phyloP scores from a whole-genome alignment of 768 basidiomycete species.

The Rubroboletus satanas region DNA sequence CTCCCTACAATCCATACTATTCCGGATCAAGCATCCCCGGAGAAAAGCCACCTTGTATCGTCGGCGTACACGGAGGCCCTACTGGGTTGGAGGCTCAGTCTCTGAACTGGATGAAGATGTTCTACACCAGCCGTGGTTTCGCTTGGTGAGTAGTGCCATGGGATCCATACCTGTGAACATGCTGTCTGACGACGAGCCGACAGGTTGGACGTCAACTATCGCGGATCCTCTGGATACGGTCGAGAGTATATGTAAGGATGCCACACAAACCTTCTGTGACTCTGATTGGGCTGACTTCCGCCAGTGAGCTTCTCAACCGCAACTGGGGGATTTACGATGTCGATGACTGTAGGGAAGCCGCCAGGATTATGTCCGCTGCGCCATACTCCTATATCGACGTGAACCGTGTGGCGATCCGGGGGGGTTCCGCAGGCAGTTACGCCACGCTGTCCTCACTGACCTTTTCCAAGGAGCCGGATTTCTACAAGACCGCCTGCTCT shows the following conservation, averaged over 20 bases:
- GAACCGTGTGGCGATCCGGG: slow-evolving; percentile 61
- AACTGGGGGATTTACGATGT: slow-evolving; percentile 74
- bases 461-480: slow-evolving; percentile 43
- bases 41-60: slow-evolving; percentile 63
- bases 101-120: slow-evolving; percentile 53
- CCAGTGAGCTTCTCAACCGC: slow-evolving; percentile 48
- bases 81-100: slow-evolving; percentile 45
- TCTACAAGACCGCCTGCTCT: slow-evolving; percentile 54
- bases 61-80: slow-evolving; percentile 69
- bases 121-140: slow-evolving; percentile 65
- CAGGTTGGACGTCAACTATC: slow-evolving; percentile 72
- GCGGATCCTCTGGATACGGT: slow-evolving; percentile 72
- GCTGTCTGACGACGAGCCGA: slow-evolving; percentile 3
- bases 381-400: slow-evolving; percentile 52
- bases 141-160: slow-evolving; percentile 46
- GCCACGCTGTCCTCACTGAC: slow-evolving; percentile 51
- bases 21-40: slow-evolving; percentile 33
- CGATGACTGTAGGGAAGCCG: slow-evolving; percentile 49
- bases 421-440: slow-evolving; percentile 69
- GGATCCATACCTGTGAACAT: background rate
- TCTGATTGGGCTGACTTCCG: slow-evolving; percentile 1
- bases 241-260: slow-evolving; percentile 49
- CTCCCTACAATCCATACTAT: slow-evolving; percentile 60
- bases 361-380: slow-evolving; percentile 20
- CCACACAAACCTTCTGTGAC: no score